These are phyloP conservation scores for Pseudogymnoascus destructans DNA, from an alignment of 2,329 filamentous ascomycete genomes.

Conservation along the genomic window DNA sequence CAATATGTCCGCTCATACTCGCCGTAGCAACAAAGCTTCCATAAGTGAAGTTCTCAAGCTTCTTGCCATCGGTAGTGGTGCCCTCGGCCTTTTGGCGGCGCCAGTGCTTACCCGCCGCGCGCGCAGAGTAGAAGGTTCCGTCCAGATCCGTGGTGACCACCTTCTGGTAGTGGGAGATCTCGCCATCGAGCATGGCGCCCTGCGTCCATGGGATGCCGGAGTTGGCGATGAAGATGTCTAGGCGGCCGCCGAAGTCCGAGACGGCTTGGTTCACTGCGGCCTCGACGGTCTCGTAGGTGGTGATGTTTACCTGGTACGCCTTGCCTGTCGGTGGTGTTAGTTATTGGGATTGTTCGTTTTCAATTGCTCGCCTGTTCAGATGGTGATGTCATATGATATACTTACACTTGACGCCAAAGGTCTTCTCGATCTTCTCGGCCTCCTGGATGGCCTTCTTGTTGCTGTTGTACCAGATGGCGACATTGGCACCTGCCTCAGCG, in stretches of 20 bases:
- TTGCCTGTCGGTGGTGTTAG: constrained; percentile 31
- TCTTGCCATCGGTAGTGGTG: constrained; percentile 47
- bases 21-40: constrained; percentile 69
- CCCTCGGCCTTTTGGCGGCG: constrained; percentile 55
- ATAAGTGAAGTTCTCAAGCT: constrained; percentile 44
- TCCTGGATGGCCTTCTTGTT: constrained; percentile 51
- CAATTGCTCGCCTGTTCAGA: neutral
- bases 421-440: constrained; percentile 49
- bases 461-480: constrained; percentile 60
- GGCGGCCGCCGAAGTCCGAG: constrained; percentile 56
- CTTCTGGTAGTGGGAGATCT: constrained; percentile 49
- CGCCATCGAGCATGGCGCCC: constrained; percentile 52
- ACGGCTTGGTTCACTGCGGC: constrained; percentile 39
- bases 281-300: constrained; percentile 38
- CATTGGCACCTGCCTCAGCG: constrained; percentile 58
- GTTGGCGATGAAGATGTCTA: constrained; percentile 72
- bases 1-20: constrained; percentile 66
- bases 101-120: constrained; percentile 56
- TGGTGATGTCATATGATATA: constrained; percentile 12
- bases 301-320: constrained; percentile 50
- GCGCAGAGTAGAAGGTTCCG: constrained; percentile 65
- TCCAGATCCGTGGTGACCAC: constrained; percentile 62
- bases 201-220: constrained; percentile 63
- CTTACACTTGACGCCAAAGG: constrained; percentile 55
- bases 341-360: constrained; percentile 11